phyloP scores from a whole-genome alignment of 768 basidiomycete species.

The Termitomyces sp. region DNA sequence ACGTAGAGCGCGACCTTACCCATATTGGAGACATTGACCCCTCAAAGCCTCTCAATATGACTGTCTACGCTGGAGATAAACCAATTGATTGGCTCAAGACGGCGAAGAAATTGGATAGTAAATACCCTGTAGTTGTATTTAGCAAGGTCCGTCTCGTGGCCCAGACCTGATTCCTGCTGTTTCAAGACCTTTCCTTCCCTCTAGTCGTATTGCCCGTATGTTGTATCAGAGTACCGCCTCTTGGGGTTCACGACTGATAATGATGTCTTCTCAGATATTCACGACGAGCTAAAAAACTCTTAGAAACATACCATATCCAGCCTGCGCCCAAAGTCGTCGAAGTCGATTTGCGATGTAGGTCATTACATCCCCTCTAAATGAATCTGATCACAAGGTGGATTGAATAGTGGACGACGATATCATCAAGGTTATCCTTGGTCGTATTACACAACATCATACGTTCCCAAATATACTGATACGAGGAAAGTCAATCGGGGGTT shows the following conservation, averaged over 20 bases:
- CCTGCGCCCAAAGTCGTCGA: conserved; percentile 69
- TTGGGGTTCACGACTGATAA: neutral
- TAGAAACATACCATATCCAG: conserved; percentile 50
- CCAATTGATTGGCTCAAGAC: conserved; percentile 39
- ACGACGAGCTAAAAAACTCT: conserved; percentile 51
- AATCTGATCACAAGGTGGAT: neutral
- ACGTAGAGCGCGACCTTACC: conserved; percentile 33
- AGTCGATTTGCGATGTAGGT: conserved; percentile 64
- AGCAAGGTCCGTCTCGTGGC: conserved; percentile 54
- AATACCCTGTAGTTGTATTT: conserved; percentile 69
- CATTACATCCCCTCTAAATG: neutral
- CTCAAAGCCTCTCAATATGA: conserved; percentile 39
- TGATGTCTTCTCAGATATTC: conserved; percentile 42
- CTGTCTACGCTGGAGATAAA: conserved; percentile 47
- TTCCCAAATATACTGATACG: conserved; percentile 72
- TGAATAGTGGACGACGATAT: conserved; percentile 50
- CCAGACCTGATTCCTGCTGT: neutral
- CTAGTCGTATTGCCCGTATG: conserved; percentile 70
- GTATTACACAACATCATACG: conserved; percentile 61
- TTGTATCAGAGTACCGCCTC: neutral
- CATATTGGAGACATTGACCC: conserved; percentile 38
- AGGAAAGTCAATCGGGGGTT: conserved; percentile 62
- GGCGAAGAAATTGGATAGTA: conserved; percentile 32
- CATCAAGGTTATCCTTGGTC: conserved; percentile 59
- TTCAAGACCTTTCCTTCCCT: neutral